phyloP scores from a whole-genome alignment of 2,329 filamentous ascomycete genomes.

The Clarireedia homoeocarpa region DNA sequence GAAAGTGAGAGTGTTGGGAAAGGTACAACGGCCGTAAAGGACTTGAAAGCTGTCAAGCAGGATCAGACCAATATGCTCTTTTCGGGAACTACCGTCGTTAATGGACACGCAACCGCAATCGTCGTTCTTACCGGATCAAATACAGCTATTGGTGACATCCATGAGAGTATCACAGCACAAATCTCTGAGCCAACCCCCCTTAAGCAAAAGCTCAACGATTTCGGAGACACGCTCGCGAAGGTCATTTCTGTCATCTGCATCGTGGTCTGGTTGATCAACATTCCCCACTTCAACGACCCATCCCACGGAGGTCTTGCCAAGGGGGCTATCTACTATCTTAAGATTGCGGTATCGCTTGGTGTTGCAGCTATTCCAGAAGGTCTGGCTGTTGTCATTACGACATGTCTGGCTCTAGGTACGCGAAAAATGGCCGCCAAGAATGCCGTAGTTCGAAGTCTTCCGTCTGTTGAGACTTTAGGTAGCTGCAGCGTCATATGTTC shows the following conservation, averaged over 20 bases:
- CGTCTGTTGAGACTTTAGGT: slow-evolving; percentile 93
- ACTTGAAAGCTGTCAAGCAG: slow-evolving; percentile 85
- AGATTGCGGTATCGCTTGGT: slow-evolving; percentile 96
- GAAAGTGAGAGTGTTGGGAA: slow-evolving; percentile 97
- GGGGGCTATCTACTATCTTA: slow-evolving; percentile 98
- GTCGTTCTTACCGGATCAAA: slow-evolving; percentile 83
- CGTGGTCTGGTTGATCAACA: slow-evolving; percentile 96
- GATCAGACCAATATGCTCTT: slow-evolving; percentile 98
- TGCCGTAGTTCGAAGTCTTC: slow-evolving; percentile 89
- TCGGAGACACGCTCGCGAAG: slow-evolving; percentile 92
- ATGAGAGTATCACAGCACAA: slow-evolving; percentile 96
- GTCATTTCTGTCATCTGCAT: slow-evolving; percentile 97
- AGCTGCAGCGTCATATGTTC: slow-evolving; percentile 99
- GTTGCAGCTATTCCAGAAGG: slow-evolving; percentile 97
- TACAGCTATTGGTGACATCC: slow-evolving; percentile 96
- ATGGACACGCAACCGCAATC: slow-evolving; percentile 82
- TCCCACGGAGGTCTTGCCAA: slow-evolving; percentile 91
- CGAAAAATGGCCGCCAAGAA: slow-evolving; percentile 99
- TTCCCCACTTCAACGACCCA: slow-evolving; percentile 92
- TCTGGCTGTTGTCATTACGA: slow-evolving; percentile 97
- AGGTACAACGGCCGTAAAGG: slow-evolving; percentile 60
- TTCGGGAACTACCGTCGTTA: slow-evolving; percentile 95
- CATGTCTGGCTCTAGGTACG: slow-evolving; percentile 89
- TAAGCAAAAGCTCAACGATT: slow-evolving; percentile 98
- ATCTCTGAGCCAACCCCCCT: slow-evolving; percentile 95